Evolutionary conservation across 768 basidiomycete species (phyloP).

Genomic region (Dendrothele bispora): DNA sequence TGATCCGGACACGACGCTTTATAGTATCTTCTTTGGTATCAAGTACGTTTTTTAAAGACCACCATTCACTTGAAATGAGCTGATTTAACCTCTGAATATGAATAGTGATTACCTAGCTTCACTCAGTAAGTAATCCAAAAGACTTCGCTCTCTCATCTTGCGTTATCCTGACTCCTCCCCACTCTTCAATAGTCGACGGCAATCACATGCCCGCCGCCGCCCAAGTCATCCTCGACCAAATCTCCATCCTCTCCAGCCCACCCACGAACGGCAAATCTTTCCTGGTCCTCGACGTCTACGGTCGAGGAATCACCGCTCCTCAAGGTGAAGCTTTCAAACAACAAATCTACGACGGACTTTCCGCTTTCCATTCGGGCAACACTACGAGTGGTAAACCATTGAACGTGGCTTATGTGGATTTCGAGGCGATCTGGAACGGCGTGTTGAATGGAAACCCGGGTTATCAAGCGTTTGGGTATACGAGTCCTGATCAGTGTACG

Average conservation of each 20-base stretch:
- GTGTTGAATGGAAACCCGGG: slow-evolving; percentile 45
- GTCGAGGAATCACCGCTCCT: slow-evolving; percentile 39
- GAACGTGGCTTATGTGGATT: slow-evolving; percentile 46
- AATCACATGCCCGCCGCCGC: slow-evolving; percentile 47
- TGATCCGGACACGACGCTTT: slow-evolving; percentile 48
- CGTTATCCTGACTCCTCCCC: background rate
- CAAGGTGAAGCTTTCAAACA: slow-evolving; percentile 49
- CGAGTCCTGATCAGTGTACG: slow-evolving; percentile 35
- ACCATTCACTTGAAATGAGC: background rate
- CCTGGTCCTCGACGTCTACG: slow-evolving; percentile 51
- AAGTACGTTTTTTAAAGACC: slow-evolving; percentile 34
- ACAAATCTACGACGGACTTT: slow-evolving; percentile 42
- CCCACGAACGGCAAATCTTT: slow-evolving; percentile 53
- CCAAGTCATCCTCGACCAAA: slow-evolving; percentile 41
- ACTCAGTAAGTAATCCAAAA: slow-evolving; percentile 31
- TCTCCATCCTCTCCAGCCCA: slow-evolving; percentile 42
- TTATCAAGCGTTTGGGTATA: slow-evolving; percentile 45
- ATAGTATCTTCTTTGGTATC: slow-evolving; percentile 55
- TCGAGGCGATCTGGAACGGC: slow-evolving; percentile 50
- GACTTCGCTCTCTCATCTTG: background rate
- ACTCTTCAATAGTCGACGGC: slow-evolving; percentile 36
- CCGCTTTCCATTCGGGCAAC: slow-evolving; percentile 26
- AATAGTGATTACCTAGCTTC: slow-evolving; percentile 45
- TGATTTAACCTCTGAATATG: background rate
- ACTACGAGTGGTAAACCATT: slow-evolving; percentile 20